phyloP scores from a whole-genome alignment of 2,329 filamentous ascomycete species.

The Aspergillaceae sp. region DNA sequence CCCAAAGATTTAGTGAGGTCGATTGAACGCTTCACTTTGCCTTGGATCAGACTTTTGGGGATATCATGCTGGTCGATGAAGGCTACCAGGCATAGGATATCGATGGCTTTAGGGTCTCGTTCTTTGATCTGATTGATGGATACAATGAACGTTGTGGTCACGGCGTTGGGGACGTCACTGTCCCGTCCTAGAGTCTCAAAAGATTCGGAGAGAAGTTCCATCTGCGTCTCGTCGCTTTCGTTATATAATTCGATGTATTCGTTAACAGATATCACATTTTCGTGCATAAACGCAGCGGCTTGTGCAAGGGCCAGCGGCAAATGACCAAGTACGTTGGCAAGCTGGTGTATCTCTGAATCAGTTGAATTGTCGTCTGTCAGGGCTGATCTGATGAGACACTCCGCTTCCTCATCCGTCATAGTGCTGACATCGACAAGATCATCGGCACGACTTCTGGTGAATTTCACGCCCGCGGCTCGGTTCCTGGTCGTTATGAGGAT shows the following conservation, averaged over 20 bases:
- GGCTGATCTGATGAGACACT: conserved; percentile 4
- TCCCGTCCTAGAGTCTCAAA: conserved; percentile 8
- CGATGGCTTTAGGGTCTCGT: conserved; percentile 3
- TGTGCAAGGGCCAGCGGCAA: conserved; percentile 7
- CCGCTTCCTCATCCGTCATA: conserved; percentile 7
- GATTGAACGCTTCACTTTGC: conserved; percentile 1
- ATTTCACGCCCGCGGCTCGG: conserved; percentile 7
- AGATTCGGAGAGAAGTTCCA: conserved; percentile 8
- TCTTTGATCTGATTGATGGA: conserved; percentile 8
- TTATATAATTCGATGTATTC: conserved; percentile 10
- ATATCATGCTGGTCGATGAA: conserved; percentile 6
- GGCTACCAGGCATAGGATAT: conserved; percentile 5
- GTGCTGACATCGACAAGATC: conserved; percentile 6
- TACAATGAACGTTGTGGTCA: conserved; percentile 8
- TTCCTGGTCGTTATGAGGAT: conserved; percentile 8
- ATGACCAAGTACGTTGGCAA: conserved; percentile 4
- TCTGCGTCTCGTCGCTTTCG: conserved; percentile 7
- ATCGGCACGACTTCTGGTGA: conserved; percentile 1
- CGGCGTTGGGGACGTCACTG: conserved; percentile 5
- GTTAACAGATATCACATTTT: conserved; percentile 4
- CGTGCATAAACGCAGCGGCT: conserved; percentile 8
- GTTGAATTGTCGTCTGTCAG: conserved; percentile 2
- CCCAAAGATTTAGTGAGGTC: conserved; percentile 6
- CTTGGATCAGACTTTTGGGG: conserved; percentile 4
- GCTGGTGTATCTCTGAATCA: conserved; percentile 4